phyloP scores from a whole-genome alignment of 805 yeast genomes.

The Kodamaea kaohsiungensis region DNA sequence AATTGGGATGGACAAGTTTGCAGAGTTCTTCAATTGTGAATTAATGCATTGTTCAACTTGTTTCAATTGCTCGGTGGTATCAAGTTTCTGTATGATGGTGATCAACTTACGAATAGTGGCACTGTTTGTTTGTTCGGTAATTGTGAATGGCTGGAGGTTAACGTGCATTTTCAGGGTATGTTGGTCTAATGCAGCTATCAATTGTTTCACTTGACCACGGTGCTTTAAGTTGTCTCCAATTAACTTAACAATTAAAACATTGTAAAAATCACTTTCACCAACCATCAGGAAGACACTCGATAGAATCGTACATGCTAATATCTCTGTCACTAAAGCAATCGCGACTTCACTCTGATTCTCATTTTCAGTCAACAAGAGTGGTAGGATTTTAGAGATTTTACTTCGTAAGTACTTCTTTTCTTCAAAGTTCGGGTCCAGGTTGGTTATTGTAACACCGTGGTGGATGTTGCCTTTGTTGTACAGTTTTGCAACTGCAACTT shows the following conservation, averaged over 20 bases:
- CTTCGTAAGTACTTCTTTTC: constrained; percentile 53
- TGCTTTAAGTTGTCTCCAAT: constrained; percentile 70
- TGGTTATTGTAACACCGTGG: constrained; percentile 46
- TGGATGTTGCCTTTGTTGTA: constrained; percentile 59
- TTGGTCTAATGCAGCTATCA: constrained; percentile 67
- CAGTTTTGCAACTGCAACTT: constrained; percentile 42
- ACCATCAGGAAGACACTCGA: constrained; percentile 57
- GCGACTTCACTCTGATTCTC: constrained; percentile 54
- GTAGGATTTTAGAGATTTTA: constrained; percentile 45
- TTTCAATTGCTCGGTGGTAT: constrained; percentile 11
- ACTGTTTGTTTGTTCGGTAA: constrained; percentile 12
- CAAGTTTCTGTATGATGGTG: not conserved
- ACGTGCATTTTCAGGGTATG: constrained; percentile 43
- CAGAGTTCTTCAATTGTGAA: constrained; percentile 10
- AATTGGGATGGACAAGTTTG: constrained; percentile 5
- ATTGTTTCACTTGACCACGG: constrained; percentile 68
- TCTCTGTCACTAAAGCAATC: constrained; percentile 55
- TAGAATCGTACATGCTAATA: constrained; percentile 50
- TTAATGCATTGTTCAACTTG: constrained; percentile 9
- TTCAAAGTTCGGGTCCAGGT: constrained; percentile 31
- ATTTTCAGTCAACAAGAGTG: constrained; percentile 46
- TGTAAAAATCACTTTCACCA: constrained; percentile 77
- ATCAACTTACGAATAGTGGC: constrained; percentile 4
- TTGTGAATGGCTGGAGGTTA: constrained; percentile 7
- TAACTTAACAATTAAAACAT: constrained; percentile 57